Conservation (phyloP, 768 basidiomycete genomes). For the Podaxis carcinomalis region DNA sequence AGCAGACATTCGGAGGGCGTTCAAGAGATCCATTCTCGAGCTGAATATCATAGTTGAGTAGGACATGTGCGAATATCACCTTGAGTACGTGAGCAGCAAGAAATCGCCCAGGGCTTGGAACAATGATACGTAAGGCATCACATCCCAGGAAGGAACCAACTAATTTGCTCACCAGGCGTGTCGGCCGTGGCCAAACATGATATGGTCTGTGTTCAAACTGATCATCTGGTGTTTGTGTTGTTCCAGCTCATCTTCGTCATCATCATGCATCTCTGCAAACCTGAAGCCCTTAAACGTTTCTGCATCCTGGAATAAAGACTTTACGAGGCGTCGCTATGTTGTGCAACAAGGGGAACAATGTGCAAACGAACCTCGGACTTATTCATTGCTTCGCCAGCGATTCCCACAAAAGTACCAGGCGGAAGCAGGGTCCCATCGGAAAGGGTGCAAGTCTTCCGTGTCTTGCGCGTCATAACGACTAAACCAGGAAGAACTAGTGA, state of each 20-base stretch:
- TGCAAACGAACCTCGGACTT: constrained; percentile 8
- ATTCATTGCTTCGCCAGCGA: constrained; percentile 20
- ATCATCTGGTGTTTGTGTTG: constrained; percentile 29
- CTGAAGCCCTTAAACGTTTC: constrained; percentile 33
- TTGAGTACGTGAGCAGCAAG: constrained; percentile 37
- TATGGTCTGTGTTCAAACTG: constrained; percentile 24
- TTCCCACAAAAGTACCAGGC: constrained; percentile 26
- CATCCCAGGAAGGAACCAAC: background rate
- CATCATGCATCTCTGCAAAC: constrained; percentile 24
- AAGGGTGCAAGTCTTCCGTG: constrained; percentile 32
- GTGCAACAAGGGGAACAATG: background rate
- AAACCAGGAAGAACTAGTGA: background rate
- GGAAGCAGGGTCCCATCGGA: constrained; percentile 37
- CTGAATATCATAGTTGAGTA: constrained; percentile 35
- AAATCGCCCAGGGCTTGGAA: constrained; percentile 35
- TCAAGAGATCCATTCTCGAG: constrained; percentile 6
- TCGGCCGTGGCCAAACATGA: constrained; percentile 36
- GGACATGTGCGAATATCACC: constrained; percentile 29
- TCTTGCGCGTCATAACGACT: constrained; percentile 21
- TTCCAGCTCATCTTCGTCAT: constrained; percentile 7
- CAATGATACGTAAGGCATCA: background rate
- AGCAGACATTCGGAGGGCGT: background rate
- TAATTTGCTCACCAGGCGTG: constrained; percentile 23
- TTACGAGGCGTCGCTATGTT: background rate
- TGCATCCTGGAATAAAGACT: constrained; percentile 24